Base-by-base conservation (phyloP, 2,329 filamentous ascomycete genomes). In the Volutella citrinella region DNA sequence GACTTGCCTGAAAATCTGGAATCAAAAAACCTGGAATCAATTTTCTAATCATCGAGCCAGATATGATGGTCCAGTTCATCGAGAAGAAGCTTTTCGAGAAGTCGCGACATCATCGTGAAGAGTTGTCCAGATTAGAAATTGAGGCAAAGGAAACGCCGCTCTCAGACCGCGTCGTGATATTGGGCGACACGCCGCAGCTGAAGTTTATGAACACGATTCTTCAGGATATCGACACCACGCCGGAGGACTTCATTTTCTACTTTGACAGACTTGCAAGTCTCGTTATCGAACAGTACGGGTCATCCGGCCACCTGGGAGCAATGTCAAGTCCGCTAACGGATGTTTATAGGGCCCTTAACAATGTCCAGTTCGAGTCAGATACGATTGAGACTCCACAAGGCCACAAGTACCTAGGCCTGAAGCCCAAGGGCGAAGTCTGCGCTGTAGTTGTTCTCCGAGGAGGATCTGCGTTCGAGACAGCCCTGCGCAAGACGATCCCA, bases 241-340 rank as follows among this genome's bases (percentile, higher is more conserved):
- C 87, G 25, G 91, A 95, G 56, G 90, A 97, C 51, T 97, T 96
- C 58, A 87, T 95, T 43, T 97, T 97, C 64, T 97, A 97, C 64
- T 96, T 97, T 60, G 89, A 98, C 62, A 79, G 93, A 22, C 70
- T 97, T 22, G 80, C 87, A 3, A 80, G 85, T n/a, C 70, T 96
- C 32, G 71, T 97, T 17, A 78, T 97, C 28, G 91, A 97, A 61
- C 69, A 80, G 77, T 82, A 62, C 41, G 74, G 3, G 21, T 5
- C 5, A 14, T n/a, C n/a, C n/a, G n/a, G n/a, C n/a, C n/a, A n/a
- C n/a, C n/a, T n/a, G n/a, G n/a, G n/a, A n/a, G n/a, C n/a, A n/a
- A n/a, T n/a, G n/a, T n/a, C n/a, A n/a, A n/a, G n/a, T n/a, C n/a
- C n/a, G n/a, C n/a, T n/a, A n/a, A n/a, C n/a, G n/a, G n/a, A n/a